Percentiles rank a stretch among this genome's conserved stretches.
Evolutionary conservation across 768 basidiomycete species (phyloP).

Genomic region (Pisolithus albus): DNA sequence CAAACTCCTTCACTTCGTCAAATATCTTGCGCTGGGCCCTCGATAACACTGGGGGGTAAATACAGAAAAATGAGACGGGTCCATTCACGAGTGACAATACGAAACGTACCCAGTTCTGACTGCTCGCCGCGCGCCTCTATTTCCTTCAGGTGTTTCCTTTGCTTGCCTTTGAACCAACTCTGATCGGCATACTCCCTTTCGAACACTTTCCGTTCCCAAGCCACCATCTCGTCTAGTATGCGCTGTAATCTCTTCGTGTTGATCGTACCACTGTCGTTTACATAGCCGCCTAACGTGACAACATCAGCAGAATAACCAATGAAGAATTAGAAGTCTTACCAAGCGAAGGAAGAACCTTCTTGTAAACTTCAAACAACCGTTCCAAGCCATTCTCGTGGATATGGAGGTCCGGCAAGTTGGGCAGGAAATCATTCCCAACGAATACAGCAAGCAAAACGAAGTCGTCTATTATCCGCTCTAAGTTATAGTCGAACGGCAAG

Average conservation of each 20-base stretch:
- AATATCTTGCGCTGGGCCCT: slow-evolving; percentile 70
- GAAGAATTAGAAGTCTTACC: slow-evolving; percentile 33
- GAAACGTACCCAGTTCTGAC: slow-evolving; percentile 54
- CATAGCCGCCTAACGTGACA: slow-evolving; percentile 65
- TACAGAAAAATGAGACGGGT: neutral
- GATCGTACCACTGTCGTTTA: slow-evolving; percentile 86
- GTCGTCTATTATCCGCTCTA: slow-evolving; percentile 96
- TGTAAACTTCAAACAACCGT: slow-evolving; percentile 90
- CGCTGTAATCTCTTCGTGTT: slow-evolving; percentile 74
- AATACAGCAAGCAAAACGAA: slow-evolving; percentile 96
- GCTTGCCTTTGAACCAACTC: slow-evolving; percentile 95
- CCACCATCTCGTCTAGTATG: slow-evolving; percentile 80
- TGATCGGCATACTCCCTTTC: slow-evolving; percentile 86
- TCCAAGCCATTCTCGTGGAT: slow-evolving; percentile 97
- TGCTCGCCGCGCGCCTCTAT: slow-evolving; percentile 55
- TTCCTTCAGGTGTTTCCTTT: slow-evolving; percentile 61
- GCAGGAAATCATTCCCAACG: slow-evolving; percentile 96
- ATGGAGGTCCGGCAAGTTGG: slow-evolving; percentile 92
- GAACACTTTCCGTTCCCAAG: slow-evolving; percentile 86
- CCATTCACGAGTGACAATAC: neutral
- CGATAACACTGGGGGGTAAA: slow-evolving; percentile 56
- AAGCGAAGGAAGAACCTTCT: slow-evolving; percentile 76
- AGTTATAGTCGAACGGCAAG: slow-evolving; percentile 75
- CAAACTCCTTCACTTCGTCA: slow-evolving; percentile 70
- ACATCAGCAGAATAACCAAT: neutral